Conservation (phyloP, 2,329 filamentous ascomycete species). For the Talaromyces marneffei region DNA sequence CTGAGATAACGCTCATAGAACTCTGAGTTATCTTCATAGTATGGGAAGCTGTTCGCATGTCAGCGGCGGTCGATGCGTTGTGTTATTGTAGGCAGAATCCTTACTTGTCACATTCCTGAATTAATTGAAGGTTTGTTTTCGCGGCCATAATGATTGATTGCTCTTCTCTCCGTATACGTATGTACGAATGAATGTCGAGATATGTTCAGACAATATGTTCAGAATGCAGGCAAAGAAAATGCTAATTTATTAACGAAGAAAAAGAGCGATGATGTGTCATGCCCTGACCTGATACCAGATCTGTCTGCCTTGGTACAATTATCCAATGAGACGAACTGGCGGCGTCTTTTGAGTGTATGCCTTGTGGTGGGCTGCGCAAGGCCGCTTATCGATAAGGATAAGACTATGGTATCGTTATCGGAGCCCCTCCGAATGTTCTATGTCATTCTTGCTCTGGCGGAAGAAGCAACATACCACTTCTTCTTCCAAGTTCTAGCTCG, state of each 20-base stretch:
- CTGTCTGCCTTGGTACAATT: not conserved
- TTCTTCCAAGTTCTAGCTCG: not conserved
- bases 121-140: constrained; percentile 41
- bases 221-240: too few species aligned
- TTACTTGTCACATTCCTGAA: constrained; percentile 53
- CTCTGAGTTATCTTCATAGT: constrained; percentile 56
- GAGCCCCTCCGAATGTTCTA: constrained; percentile 7
- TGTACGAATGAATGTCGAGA: not conserved
- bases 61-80: not conserved
- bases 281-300: too few species aligned
- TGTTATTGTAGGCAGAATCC: not conserved
- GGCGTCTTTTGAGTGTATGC: not conserved
- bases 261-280: not conserved
- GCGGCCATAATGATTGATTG: constrained; percentile 7
- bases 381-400: not conserved
- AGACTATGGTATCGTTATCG: not conserved
- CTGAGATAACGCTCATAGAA: constrained; percentile 50
- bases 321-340: not conserved
- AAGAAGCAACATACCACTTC: too few species aligned
- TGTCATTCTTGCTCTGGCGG: not conserved
- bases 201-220: not conserved
- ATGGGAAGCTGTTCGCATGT: constrained; percentile 61
- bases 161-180: not conserved
- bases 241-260: not conserved
- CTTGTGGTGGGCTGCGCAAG: not conserved